Conservation (phyloP, 2,329 filamentous ascomycete species). For the Sarocladium strictum region DNA sequence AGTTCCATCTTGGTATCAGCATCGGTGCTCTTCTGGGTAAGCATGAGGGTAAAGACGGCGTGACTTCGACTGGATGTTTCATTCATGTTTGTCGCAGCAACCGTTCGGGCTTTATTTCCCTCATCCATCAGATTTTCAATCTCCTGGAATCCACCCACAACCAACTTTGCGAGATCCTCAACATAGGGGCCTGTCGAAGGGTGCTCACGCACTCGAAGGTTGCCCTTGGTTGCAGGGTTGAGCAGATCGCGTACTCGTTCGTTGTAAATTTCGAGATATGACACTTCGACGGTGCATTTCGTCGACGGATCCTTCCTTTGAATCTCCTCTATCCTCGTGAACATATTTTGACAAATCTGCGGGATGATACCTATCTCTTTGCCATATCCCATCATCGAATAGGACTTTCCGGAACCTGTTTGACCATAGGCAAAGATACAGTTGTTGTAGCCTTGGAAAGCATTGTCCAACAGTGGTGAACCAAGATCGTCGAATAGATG, state of each 20-base stretch:
- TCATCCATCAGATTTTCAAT: constrained; percentile 99
- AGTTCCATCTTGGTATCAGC: constrained; percentile 92
- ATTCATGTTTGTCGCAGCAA: constrained; percentile 99
- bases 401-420: constrained; percentile 96
- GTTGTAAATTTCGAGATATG: constrained; percentile 99
- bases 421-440: constrained; percentile 99
- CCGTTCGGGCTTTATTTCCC: constrained; percentile 96
- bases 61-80: constrained; percentile 98
- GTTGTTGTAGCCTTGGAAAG: constrained; percentile 97
- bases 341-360: constrained; percentile 97
- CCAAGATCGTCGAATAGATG: constrained; percentile 85
- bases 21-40: constrained; percentile 91
- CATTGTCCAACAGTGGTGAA: constrained; percentile 89
- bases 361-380: constrained; percentile 94
- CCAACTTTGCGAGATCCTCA: constrained; percentile 92
- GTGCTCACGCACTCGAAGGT: constrained; percentile 95
- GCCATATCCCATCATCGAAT: constrained; percentile 99
- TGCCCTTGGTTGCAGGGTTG: constrained; percentile 92
- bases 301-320: constrained; percentile 65
- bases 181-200: constrained; percentile 97
- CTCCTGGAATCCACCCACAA: constrained; percentile 87
- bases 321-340: constrained; percentile 70
- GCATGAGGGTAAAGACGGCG: constrained; percentile 92
- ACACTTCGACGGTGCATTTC: constrained; percentile 92
- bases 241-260: constrained; percentile 92